These are phyloP conservation scores for Rusavskia elegans DNA, from an alignment of 495 filamentous ascomycete species.

Conservation along the genomic window DNA sequence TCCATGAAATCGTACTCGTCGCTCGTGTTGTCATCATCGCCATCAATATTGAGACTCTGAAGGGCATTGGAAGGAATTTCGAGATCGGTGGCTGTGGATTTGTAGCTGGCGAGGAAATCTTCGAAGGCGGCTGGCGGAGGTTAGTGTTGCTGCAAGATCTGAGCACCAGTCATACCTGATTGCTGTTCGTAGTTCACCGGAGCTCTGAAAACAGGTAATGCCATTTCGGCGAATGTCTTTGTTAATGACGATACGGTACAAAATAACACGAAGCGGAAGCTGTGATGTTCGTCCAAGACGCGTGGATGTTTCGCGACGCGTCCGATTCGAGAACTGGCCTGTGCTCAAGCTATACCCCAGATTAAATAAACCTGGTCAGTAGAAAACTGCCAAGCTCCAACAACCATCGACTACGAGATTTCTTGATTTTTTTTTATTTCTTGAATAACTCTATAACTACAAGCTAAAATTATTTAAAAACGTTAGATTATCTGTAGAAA, in stretches of 20 bases:
- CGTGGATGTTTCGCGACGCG: background rate
- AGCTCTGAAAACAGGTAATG: conserved; percentile 56
- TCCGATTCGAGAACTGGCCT: background rate
- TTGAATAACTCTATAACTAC: too few relatives aligned
- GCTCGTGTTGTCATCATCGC: conserved; percentile 51
- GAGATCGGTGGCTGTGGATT: conserved; percentile 53
- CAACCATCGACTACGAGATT: too few relatives aligned
- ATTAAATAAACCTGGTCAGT: too few relatives aligned
- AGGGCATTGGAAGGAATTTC: conserved; percentile 60
- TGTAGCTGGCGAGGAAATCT: conserved; percentile 77
- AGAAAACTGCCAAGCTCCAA: too few relatives aligned
- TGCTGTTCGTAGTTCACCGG: conserved; percentile 79
- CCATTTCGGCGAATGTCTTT: conserved; percentile 35
- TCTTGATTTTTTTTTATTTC: too few relatives aligned
- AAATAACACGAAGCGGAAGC: background rate
- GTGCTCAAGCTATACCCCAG: background rate
- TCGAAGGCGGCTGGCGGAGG: conserved; percentile 48
- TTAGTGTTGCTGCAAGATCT: conserved; percentile 1
- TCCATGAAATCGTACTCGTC: conserved; percentile 95
- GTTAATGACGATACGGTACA: background rate
- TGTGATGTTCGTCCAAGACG: too few relatives aligned
- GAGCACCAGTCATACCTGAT: conserved; percentile 36
- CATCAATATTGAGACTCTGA: conserved; percentile 71
- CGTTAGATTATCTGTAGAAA: too few relatives aligned
- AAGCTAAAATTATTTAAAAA: too few relatives aligned